Evolutionary conservation across 805 yeast species (phyloP).

Genomic region (Ogataea minuta): DNA sequence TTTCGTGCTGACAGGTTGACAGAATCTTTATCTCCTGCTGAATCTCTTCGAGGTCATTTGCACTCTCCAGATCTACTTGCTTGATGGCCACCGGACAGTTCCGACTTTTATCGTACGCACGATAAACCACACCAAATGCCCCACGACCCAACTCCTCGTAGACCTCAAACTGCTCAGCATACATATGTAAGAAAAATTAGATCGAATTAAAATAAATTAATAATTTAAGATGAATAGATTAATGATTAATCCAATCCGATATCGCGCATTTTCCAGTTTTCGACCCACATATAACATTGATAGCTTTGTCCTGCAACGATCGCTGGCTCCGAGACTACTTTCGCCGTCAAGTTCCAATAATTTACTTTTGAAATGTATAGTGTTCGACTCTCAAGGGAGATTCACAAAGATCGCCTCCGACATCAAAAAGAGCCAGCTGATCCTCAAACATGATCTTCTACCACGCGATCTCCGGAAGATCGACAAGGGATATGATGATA

Average conservation of each 20-base stretch:
- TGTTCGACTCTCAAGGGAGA: conserved; percentile 46
- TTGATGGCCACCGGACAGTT: conserved; percentile 54
- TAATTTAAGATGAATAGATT: background rate
- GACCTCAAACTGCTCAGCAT: conserved; percentile 46
- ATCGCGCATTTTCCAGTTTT: conserved; percentile 1
- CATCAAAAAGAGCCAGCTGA: conserved; percentile 40
- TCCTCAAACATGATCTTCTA: conserved; percentile 44
- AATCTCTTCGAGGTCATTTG: conserved; percentile 69
- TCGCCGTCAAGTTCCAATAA: conserved; percentile 9
- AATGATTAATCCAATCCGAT: background rate
- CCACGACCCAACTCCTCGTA: conserved; percentile 68
- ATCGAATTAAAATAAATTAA: background rate
- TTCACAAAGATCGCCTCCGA: conserved; percentile 46
- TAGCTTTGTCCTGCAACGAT: conserved; percentile 26
- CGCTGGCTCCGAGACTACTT: conserved; percentile 25
- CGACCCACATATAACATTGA: conserved; percentile 16
- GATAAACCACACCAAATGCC: conserved; percentile 74
- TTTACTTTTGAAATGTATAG: conserved; percentile 41
- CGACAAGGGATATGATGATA: conserved; percentile 45
- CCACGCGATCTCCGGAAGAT: conserved; percentile 56
- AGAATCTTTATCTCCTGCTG: conserved; percentile 69
- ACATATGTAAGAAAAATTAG: conserved; percentile 3
- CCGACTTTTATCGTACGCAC: conserved; percentile 49
- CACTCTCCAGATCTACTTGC: conserved; percentile 69
- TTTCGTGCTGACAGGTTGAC: conserved; percentile 60